These are phyloP conservation scores for Halophytophthora batemanensis DNA, from an alignment of 352 stramenopile genomes.

Conservation along the genomic window DNA sequence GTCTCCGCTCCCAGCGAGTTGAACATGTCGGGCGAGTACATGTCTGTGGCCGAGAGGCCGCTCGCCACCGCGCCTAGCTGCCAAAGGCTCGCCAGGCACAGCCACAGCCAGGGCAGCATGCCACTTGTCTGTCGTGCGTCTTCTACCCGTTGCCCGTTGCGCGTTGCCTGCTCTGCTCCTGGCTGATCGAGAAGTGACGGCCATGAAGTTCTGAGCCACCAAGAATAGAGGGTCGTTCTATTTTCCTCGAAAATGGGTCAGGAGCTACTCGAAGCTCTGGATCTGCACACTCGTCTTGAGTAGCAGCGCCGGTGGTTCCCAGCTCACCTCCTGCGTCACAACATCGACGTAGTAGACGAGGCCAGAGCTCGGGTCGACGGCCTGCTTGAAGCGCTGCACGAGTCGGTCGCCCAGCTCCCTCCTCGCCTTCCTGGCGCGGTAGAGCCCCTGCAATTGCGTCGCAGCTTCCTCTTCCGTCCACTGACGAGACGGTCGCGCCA, in stretches of 20 bases:
- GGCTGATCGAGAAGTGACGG: no score
- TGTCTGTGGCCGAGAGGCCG: background rate
- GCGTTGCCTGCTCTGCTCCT: no score
- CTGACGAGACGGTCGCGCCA: slow-evolving; percentile 6
- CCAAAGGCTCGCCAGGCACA: no score
- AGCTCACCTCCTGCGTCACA: slow-evolving; percentile 59
- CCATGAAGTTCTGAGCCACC: no score
- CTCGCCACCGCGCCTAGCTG: no score
- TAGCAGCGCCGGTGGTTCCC: slow-evolving; percentile 43
- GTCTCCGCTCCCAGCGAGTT: background rate
- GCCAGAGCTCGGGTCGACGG: slow-evolving; percentile 39
- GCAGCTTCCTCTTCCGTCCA: slow-evolving; percentile 55
- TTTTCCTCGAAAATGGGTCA: background rate
- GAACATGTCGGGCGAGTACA: slow-evolving; percentile 19
- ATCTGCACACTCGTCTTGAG: slow-evolving; percentile 26
- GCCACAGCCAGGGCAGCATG: no score
- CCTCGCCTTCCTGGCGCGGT: slow-evolving; percentile 44
- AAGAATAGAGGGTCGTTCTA: background rate
- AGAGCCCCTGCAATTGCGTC: slow-evolving; percentile 52
- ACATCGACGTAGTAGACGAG: slow-evolving; percentile 79
- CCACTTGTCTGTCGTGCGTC: no score
- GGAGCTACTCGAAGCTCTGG: slow-evolving; percentile 14
- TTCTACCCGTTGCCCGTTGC: no score
- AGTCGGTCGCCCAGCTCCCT: slow-evolving; percentile 34
- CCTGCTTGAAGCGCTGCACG: slow-evolving; percentile 50